Percentiles rank a stretch among this genome's conserved stretches.
phyloP scores from a whole-genome alignment of 2,329 filamentous ascomycete species.

The Ustulina deusta region DNA sequence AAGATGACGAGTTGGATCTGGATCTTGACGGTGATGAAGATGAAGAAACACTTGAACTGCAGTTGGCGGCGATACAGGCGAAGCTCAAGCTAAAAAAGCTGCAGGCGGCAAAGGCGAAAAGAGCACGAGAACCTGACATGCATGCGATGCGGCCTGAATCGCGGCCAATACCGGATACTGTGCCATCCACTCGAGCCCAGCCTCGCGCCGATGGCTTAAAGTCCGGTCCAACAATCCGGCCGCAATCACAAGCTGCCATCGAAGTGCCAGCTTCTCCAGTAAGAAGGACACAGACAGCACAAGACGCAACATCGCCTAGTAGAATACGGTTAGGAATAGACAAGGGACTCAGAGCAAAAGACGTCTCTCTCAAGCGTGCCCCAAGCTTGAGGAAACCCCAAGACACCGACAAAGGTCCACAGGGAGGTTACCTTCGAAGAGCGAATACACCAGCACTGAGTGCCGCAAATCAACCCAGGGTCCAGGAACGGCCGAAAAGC shows the following conservation, averaged over 20 bases:
- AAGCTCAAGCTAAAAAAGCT: constrained; percentile 88
- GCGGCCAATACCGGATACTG: constrained; percentile 38
- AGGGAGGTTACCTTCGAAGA: constrained; percentile 59
- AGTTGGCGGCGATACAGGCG: constrained; percentile 89
- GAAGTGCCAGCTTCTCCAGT: constrained; percentile 84
- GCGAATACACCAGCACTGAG: constrained; percentile 55
- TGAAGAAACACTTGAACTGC: constrained; percentile 86
- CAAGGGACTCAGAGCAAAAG: constrained; percentile 82
- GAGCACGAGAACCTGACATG: constrained; percentile 40
- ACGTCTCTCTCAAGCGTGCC: constrained; percentile 85
- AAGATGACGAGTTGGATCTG: constrained; percentile 53
- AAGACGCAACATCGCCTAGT: constrained; percentile 78
- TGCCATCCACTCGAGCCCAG: constrained; percentile 40
- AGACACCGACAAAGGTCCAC: constrained; percentile 48
- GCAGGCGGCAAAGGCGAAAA: constrained; percentile 70
- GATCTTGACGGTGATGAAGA: constrained; percentile 66
- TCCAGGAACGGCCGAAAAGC: constrained; percentile 60
- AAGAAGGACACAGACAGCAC: constrained; percentile 63
- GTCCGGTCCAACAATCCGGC: constrained; percentile 39
- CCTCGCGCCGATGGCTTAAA: constrained; percentile 38
- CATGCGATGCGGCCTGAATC: constrained; percentile 34
- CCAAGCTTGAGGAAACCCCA: constrained; percentile 59
- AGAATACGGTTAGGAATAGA: constrained; percentile 88
- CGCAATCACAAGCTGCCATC: constrained; percentile 58
- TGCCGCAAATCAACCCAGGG: constrained; percentile 23